Evolutionary conservation across 2,329 filamentous ascomycete genomes (phyloP), one percentile per base, ranked within the genome.

Genomic region (Zasmidium citrigriseum): DNA sequence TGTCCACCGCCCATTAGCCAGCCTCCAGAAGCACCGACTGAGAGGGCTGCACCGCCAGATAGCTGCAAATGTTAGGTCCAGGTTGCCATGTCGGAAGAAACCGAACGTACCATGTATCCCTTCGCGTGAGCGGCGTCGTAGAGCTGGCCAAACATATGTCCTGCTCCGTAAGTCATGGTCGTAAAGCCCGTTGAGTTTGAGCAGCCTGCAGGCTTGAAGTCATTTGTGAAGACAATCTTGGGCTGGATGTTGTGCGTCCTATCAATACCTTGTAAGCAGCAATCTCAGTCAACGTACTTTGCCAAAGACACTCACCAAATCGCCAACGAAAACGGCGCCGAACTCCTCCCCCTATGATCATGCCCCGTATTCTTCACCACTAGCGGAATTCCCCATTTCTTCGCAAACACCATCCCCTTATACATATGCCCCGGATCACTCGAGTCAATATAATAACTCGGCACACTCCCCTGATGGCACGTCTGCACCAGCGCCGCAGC

Each of bases 1-100:
- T 68, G 65, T 12, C 66, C 66, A 21, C 63, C 66, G 4, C 63
- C 63, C 14, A 25, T 46, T 11, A 62, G 16, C 59, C 64, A 68
- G 18, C 66, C 65, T 34, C 65, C 66, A 21, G 55, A 56, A 22
- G 60, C 60, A 5, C 63, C 64, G 21, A 68, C 66, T 25, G 66
- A 65, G n/a, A 34, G 51, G n/a, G 52, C 52, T 14, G 63, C 53
- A 20, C 63, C 64, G 18, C 58, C 63, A 22, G 46, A 5, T 11
- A 67, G 58, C n/a, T n/a, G n/a, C n/a, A n/a, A n/a, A n/a, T n/a
- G n/a, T n/a, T n/a, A n/a, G n/a, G n/a, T n/a, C n/a, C n/a, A n/a
- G n/a, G 58, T 50, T 11, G 55, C 61, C n/a, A 56, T 49, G 48
- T n/a, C n/a, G n/a, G n/a, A n/a, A n/a, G n/a, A n/a, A n/a, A n/a